A percentile compares a stretch with the other conserved stretches of the same genome.
phyloP scores from a whole-genome alignment of 108 stramenopile genomes.

The Nitzschia putrida region DNA sequence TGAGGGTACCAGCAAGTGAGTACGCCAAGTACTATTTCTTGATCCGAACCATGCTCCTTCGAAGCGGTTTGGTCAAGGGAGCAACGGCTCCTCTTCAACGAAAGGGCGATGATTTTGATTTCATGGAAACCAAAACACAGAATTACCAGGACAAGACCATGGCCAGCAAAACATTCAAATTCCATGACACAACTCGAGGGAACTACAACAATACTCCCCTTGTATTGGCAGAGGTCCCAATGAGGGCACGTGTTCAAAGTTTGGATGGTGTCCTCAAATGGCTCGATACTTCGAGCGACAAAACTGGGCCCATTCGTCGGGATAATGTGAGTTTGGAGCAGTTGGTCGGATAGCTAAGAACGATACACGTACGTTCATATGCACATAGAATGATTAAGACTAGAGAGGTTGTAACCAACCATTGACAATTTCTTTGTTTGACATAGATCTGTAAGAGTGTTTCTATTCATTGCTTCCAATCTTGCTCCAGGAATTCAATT shows the following conservation, averaged over 20 bases:
- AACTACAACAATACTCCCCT: not conserved
- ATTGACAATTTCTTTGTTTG: no score
- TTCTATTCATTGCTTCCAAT: no score
- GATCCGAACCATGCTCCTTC: slow-evolving; percentile 80
- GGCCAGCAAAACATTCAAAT: not conserved
- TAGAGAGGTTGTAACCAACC: slow-evolving; percentile 2
- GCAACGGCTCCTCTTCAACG: slow-evolving; percentile 26
- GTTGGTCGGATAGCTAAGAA: slow-evolving; percentile 20
- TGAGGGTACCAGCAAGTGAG: slow-evolving; percentile 87
- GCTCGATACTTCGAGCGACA: not conserved
- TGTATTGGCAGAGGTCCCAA: not conserved
- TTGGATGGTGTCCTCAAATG: slow-evolving; percentile 14
- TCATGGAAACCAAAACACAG: slow-evolving; percentile 8
- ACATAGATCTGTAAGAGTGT: no score
- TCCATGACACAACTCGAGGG: not conserved
- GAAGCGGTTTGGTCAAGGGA: slow-evolving; percentile 61
- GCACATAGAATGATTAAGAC: not conserved
- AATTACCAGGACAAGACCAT: slow-evolving; percentile 12
- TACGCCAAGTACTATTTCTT: slow-evolving; percentile 98
- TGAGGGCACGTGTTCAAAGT: slow-evolving; percentile 6
- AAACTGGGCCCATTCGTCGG: slow-evolving; percentile 37
- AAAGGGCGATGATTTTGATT: slow-evolving; percentile 13
- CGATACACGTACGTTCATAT: no score
- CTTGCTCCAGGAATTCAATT: no score
- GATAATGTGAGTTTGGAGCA: slow-evolving; percentile 52